phyloP scores from a whole-genome alignment of 2,329 filamentous ascomycete genomes.

The Bipolaris gigantea region DNA sequence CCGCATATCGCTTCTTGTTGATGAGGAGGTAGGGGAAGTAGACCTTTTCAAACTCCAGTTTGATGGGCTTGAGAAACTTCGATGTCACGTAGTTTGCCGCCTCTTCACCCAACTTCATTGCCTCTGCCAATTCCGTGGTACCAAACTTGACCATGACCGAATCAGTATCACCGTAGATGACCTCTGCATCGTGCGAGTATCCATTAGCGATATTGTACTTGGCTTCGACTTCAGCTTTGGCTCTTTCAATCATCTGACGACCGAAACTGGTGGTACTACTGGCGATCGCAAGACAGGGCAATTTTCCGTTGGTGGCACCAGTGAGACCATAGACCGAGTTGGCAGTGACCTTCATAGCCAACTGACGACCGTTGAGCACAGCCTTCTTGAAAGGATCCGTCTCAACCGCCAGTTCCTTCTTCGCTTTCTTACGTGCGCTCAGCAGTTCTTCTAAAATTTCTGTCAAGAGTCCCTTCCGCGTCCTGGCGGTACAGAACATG shows the following conservation, averaged over 20 bases:
- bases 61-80: slow-evolving; percentile 96
- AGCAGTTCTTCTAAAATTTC: slow-evolving; percentile 96
- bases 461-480: slow-evolving; percentile 86
- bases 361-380: slow-evolving; percentile 92
- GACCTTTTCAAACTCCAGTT: slow-evolving; percentile 98
- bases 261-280: slow-evolving; percentile 97
- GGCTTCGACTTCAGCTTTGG: slow-evolving; percentile 90
- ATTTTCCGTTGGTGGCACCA: slow-evolving; percentile 91
- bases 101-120: slow-evolving; percentile 95
- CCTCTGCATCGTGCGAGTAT: slow-evolving; percentile 90
- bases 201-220: slow-evolving; percentile 92
- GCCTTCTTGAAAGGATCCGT: slow-evolving; percentile 98
- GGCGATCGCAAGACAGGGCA: slow-evolving; percentile 92
- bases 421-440: slow-evolving; percentile 89
- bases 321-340: slow-evolving; percentile 98
- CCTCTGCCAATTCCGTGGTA: slow-evolving; percentile 78
- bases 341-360: slow-evolving; percentile 93
- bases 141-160: slow-evolving; percentile 99
- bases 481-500: slow-evolving; percentile 83
- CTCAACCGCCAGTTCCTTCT: slow-evolving; percentile 83
- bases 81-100: slow-evolving; percentile 84
- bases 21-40: slow-evolving; percentile 98
- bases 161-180: slow-evolving; percentile 98
- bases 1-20: slow-evolving; percentile 99
- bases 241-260: slow-evolving; percentile 98